Evolutionary conservation across 1,139 yeast species (phyloP), one percentile per base, ranked within the genome.

Genomic region (Debaryomyces subglobosus): DNA sequence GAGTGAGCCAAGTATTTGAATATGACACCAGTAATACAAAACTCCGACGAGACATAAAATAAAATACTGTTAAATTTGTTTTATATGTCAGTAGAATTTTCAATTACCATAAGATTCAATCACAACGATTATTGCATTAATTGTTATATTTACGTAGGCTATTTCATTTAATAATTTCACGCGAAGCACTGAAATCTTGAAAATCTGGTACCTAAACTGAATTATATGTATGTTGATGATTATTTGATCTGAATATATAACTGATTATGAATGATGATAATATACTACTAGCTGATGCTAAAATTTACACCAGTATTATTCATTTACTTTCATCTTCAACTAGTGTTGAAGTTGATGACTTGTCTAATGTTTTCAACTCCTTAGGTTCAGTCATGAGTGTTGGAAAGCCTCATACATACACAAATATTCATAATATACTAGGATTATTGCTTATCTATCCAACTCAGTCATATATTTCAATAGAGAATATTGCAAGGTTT

Each of bases 371-470:
- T 16, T 30, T 40, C 23, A 30, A 40, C 32, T 27, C 36, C 29
- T 30, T 40, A 27, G 43, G 43, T 15, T 29, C 43, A 20, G 29
- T n/a, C 27, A 18, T 40, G 20, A 37, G 30, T 20, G 27, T 40
- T 30, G 32, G 36, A 18, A 29, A 30, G n/a, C 25, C 37, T 8
- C 43, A 40, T 35, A 42, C 27, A 34, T 43, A 36, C 36, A 44
- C 45, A 23, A 47, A 32, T 15, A 23, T 42, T n/a, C 24, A 20
- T 5, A 57, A 60, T 37, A 25, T 61, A 4, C 44, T 60, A 16
- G 49, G 52, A 8, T 47, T 55, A 15, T 44, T 61, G 34, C 44
- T 61, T 4, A 43, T 53, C 5, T 57, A 54, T 36, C 48, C 62
- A 3, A 56, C 55, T 18, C 61, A 62, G 4, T 38, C 48, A 9